Evolutionary conservation across 306 rosid genomes (phyloP).

Genomic region (Trifolium dubium): DNA sequence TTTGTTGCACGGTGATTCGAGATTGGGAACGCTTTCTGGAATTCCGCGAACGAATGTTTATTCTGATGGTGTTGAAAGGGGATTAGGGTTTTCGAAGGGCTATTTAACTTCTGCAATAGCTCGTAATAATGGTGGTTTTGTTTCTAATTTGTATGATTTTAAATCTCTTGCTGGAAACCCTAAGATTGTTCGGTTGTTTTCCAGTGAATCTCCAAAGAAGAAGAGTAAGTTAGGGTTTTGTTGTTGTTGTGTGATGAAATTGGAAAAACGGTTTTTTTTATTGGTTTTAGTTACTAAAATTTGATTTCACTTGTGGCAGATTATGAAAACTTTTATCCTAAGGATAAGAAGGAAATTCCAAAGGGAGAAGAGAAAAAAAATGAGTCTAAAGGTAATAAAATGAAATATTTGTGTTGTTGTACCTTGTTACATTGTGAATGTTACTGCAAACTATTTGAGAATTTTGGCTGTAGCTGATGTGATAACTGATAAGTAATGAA

Average conservation of each 20-base stretch:
- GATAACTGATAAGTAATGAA: not conserved
- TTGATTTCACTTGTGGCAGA: constrained; percentile 46
- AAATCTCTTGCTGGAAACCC: constrained; percentile 63
- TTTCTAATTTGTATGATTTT: constrained; percentile 56
- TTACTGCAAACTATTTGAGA: constrained; percentile 30
- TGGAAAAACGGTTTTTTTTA: not conserved
- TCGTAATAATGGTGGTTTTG: constrained; percentile 35
- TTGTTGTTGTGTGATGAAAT: constrained; percentile 1
- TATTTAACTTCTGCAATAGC: constrained; percentile 57
- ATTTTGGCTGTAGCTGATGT: constrained; percentile 26
- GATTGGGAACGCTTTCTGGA: constrained; percentile 46
- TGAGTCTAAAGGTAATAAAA: constrained; percentile 74
- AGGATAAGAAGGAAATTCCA: constrained; percentile 83
- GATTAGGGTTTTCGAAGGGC: constrained; percentile 66
- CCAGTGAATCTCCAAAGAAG: constrained; percentile 84
- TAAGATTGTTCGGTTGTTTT: constrained; percentile 63
- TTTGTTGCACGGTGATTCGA: constrained; percentile 54
- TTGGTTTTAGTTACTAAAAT: not conserved
- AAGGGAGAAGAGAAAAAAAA: constrained; percentile 73
- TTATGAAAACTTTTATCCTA: constrained; percentile 87
- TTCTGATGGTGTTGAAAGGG: constrained; percentile 55
- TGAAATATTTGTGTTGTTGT: not conserved
- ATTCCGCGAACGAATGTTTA: constrained; percentile 46
- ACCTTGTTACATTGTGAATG: not conserved
- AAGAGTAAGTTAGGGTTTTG: constrained; percentile 72